Conservation (phyloP, 257 asterid species). For the Rubia yunnanensis region DNA sequence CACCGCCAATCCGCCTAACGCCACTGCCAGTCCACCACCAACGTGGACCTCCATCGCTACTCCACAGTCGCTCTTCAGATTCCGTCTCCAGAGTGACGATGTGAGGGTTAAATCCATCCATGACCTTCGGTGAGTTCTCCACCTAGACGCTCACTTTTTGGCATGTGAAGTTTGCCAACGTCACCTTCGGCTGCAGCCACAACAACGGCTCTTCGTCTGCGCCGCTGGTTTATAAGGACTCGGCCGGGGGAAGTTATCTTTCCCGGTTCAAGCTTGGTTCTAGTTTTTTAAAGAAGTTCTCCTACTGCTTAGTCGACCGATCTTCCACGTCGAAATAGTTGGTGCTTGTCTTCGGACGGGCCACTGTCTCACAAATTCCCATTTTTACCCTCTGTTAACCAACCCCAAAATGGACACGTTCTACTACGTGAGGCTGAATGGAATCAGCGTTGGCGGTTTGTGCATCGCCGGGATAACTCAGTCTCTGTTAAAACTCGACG, state of each 20-base stretch:
- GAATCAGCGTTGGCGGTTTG: conserved; percentile 74
- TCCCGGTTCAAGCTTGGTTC: conserved; percentile 54
- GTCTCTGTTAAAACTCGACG: conserved; percentile 48
- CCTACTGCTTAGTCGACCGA: conserved; percentile 76
- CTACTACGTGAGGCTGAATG: conserved; percentile 57
- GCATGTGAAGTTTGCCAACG: conserved; percentile 25
- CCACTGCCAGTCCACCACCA: no score
- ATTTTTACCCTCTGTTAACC: conserved; percentile 52
- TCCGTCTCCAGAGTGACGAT: conserved; percentile 69
- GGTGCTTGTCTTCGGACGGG: conserved; percentile 51
- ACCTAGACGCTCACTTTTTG: conserved; percentile 81
- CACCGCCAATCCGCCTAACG: no score
- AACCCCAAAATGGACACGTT: conserved; percentile 72
- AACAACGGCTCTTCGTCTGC: conserved; percentile 70
- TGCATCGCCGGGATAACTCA: conserved; percentile 42
- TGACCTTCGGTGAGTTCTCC: conserved; percentile 73
- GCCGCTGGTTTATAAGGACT: conserved; percentile 84
- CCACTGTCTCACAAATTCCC: conserved; percentile 52
- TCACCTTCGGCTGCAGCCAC: conserved; percentile 83
- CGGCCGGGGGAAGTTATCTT: conserved; percentile 72
- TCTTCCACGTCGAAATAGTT: conserved; percentile 55
- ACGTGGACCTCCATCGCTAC: no score
- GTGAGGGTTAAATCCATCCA: conserved; percentile 30
- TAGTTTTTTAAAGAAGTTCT: conserved; percentile 51
- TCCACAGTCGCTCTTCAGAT: conserved; percentile 48